Evolutionary conservation across 1,139 yeast genomes (phyloP), one percentile per base, ranked within the genome.

Genomic region (Debaryomyces psychrophilus): DNA sequence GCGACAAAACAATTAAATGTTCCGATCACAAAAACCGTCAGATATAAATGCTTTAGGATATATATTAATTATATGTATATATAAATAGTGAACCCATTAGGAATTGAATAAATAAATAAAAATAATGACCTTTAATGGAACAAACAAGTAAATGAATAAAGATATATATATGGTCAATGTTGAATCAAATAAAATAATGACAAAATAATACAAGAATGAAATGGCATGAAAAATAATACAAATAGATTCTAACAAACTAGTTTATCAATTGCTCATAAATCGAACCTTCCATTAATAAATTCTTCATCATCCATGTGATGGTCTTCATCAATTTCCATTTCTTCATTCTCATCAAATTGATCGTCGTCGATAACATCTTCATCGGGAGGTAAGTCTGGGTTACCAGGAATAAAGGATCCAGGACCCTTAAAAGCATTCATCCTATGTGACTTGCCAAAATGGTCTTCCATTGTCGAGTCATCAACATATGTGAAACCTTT

Each of bases 401-500:
- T 82, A 4, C 90, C 90, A 4, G 90, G 88, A 38, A 87, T 83
- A 56, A 87, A 81, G 2, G 90, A 84, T 4, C 90, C 90, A 17
- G 82, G 82, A 45, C 81, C 84, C 52, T 74, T 78, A 59, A 71
- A 80, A 0, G 79, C 66, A 51, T 72, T 74, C 50, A 74, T 71
- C 46, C 79, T 62, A 54, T 68, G 73, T 15, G 75, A 68, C 59
- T 71, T 70, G 43, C 77, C 74, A 54, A 86, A 85, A 63, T 87
- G 90, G 56, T 90, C 96, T 58, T 90, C 96, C 76, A 92, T 84
- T 22, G 95, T 81, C n/a, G 95, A 87, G 55, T 88, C 97, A 62
- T 90, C 97, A 40, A 93, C 97, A 66, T 88, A 93, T 0, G 98
- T 92, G 64, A 92, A 92, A 1, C 98, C 98, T 60, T 90, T 89